These are phyloP conservation scores for Delphinella strobiligena DNA, from an alignment of 2,329 filamentous ascomycete species.

Conservation along the genomic window DNA sequence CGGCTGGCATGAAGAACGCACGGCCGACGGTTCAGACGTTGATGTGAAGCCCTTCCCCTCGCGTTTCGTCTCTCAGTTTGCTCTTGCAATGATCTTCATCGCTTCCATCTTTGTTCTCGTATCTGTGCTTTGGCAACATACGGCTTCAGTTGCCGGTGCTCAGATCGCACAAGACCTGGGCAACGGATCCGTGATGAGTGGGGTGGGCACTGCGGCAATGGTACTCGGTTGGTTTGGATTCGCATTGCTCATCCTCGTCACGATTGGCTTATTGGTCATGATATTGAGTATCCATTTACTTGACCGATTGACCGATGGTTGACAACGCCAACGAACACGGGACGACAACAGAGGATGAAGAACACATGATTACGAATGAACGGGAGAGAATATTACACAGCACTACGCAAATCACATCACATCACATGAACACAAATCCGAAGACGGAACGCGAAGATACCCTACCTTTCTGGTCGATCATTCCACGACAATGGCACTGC, in stretches of 20 bases:
- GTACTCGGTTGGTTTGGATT: slow-evolving; percentile 97
- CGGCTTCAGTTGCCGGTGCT: slow-evolving; percentile 81
- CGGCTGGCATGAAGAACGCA: slow-evolving; percentile 88
- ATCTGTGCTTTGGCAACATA: slow-evolving; percentile 77
- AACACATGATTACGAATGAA: too few relatives aligned
- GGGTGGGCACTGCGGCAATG: slow-evolving; percentile 91
- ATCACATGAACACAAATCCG: too few relatives aligned
- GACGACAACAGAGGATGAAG: too few relatives aligned
- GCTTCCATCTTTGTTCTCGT: slow-evolving; percentile 54
- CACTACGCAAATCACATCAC: too few relatives aligned
- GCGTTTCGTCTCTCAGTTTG: slow-evolving; percentile 81
- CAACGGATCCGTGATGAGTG: slow-evolving; percentile 75
- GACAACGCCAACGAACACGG: too few relatives aligned
- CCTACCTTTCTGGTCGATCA: too few relatives aligned
- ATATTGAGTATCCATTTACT: slow-evolving; percentile 84
- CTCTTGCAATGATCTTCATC: slow-evolving; percentile 80
- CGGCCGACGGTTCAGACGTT: slow-evolving; percentile 65
- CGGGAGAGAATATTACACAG: too few relatives aligned
- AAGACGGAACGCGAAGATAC: too few relatives aligned
- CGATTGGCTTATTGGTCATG: slow-evolving; percentile 90
- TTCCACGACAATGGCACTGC: too few relatives aligned
- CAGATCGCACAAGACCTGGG: slow-evolving; percentile 87
- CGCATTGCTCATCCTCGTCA: slow-evolving; percentile 83
- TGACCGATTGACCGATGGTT: slow-evolving; percentile 41
- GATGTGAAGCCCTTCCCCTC: slow-evolving; percentile 93